Conservation (phyloP, 805 yeast genomes). For the Metschnikowia cubensis region DNA sequence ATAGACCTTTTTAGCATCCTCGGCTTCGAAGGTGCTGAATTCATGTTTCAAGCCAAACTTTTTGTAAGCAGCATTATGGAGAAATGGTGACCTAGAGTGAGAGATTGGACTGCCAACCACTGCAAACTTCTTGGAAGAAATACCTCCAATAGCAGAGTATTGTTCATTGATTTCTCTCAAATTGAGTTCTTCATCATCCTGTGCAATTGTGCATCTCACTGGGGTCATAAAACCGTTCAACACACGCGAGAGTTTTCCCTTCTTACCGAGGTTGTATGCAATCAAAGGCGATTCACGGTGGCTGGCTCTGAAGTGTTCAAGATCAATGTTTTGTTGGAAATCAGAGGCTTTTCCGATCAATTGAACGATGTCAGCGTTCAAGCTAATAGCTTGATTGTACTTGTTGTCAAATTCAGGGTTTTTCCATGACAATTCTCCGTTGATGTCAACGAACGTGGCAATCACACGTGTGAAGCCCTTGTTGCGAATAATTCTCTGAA, state of each 20-base stretch:
- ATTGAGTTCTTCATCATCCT: conserved; percentile 69
- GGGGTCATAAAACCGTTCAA: conserved; percentile 78
- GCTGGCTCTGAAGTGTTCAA: conserved; percentile 63
- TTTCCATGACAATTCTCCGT: conserved; percentile 61
- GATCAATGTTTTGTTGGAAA: conserved; percentile 61
- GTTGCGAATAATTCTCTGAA: conserved; percentile 46
- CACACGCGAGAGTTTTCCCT: conserved; percentile 77
- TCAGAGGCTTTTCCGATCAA: conserved; percentile 73
- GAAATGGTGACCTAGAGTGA: conserved; percentile 85
- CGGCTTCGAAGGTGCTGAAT: conserved; percentile 67
- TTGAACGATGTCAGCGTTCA: conserved; percentile 72
- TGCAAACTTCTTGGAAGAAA: conserved; percentile 53
- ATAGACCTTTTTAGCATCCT: conserved; percentile 53
- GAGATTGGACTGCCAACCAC: conserved; percentile 78
- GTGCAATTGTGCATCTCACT: conserved; percentile 68
- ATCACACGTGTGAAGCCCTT: conserved; percentile 67
- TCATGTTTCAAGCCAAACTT: conserved; percentile 73
- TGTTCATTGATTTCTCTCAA: conserved; percentile 60
- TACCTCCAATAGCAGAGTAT: conserved; percentile 59
- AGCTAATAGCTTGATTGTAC: conserved; percentile 59
- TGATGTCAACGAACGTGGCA: conserved; percentile 78
- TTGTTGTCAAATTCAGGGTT: conserved; percentile 70
- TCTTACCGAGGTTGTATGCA: conserved; percentile 75
- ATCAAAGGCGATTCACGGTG: conserved; percentile 64
- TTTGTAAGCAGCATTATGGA: conserved; percentile 78